Evolutionary conservation across 805 yeast species (phyloP), one percentile per base, ranked within the genome.

Genomic region (Teunomyces funiuensis): DNA sequence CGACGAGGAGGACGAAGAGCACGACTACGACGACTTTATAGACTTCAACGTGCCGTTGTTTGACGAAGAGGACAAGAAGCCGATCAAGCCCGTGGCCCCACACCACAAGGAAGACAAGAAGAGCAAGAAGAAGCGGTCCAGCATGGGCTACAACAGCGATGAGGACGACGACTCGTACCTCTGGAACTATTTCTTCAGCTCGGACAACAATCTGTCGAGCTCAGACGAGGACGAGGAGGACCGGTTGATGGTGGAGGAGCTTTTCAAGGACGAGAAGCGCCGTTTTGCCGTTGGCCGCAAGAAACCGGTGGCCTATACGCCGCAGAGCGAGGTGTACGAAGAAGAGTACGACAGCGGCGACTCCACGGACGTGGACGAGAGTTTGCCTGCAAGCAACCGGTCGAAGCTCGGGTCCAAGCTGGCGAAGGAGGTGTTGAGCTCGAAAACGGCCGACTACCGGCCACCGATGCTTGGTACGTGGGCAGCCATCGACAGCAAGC

Each of bases 401-500:
- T 74, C 79, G 28, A 57, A 54, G 16, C 42, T 61, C 7, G 95
- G 95, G 2, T 76, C 85, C 8, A 85, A 88, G 51, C 83, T 88
- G n/a, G 84, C 83, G n/a, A 89, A 91, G 49, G 98, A 91, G 61
- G 88, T 91, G 5, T 77, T 91, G n/a, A 83, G 95, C 4, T 83
- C 95, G 1, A 84, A 89, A 38, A 82, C 85, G 5, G 85, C 87
- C 17, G 88, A 90, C 40, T 80, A 88, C 47, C 70, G 95, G 40
- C 97, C 98, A 4, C 99, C 99, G 2, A 78, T 87, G 19, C 70
- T 91, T 43, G 98, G 97, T 0, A 84, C 96, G 2, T 91, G 97
- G 95, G 82, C 85, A 26, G 83, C 95, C 5, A 79, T 83, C 39
- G 77, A 72, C 33, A 79, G 79, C 39, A 83, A 88, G 53, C 97